Evolutionary conservation across 371 early-diverging fungal genomes (phyloP).

Genomic region (Paraphysoderma sedebokerense): DNA sequence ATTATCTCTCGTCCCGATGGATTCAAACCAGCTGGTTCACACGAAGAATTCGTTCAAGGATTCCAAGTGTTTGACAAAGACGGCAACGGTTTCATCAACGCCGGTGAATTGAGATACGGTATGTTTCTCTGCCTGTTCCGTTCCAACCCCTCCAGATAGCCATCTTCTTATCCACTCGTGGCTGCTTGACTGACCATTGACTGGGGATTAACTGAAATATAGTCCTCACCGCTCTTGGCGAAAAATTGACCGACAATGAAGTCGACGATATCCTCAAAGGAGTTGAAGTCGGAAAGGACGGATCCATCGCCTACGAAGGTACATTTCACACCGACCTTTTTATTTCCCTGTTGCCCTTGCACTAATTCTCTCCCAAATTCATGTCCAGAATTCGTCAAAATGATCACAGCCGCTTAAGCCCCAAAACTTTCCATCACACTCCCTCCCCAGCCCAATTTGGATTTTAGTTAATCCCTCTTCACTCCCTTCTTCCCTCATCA

Average conservation of each 20-base stretch:
- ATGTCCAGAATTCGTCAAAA: no score
- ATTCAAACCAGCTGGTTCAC: conserved; percentile 39
- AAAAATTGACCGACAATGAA: conserved; percentile 79
- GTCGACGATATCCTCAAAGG: conserved; percentile 81
- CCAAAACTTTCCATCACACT: no score
- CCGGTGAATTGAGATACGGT: conserved; percentile 81
- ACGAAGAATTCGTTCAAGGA: conserved; percentile 83
- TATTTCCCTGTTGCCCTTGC: no score
- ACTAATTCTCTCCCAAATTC: no score
- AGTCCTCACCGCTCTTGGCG: conserved; percentile 88
- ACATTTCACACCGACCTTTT: not conserved
- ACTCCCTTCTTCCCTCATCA: no score
- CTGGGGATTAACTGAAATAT: not conserved
- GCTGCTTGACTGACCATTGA: not conserved
- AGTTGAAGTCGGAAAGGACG: conserved; percentile 55
- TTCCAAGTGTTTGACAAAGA: conserved; percentile 97
- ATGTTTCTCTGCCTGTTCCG: conserved; percentile 3
- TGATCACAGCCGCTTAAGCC: no score
- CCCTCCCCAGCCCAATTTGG: no score
- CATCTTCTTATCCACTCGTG: not conserved
- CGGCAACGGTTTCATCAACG: conserved; percentile 76
- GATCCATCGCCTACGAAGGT: conserved; percentile 63
- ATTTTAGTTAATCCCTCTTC: no score
- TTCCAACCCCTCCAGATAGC: not conserved
- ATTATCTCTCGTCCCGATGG: conserved; percentile 47